A percentile compares a stretch with the other conserved stretches of the same genome.
phyloP scores from a whole-genome alignment of 129 eudicot species.

The Kitagawia praeruptora region DNA sequence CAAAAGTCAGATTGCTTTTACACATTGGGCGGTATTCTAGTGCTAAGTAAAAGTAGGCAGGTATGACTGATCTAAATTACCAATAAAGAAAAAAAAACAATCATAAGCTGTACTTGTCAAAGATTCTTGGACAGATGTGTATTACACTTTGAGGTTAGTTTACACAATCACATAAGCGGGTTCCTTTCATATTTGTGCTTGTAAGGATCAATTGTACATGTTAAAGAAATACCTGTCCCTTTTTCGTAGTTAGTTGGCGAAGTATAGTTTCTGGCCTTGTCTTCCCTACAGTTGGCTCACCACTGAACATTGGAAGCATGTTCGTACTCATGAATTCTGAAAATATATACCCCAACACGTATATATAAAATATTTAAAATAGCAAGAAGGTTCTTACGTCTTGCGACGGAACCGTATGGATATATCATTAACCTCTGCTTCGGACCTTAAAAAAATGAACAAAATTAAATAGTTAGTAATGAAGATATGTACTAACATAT shows the following conservation, averaged over 20 bases:
- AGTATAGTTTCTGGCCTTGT: slow-evolving; percentile 95
- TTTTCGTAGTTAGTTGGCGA: slow-evolving; percentile 92
- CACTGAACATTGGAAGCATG: slow-evolving; percentile 37
- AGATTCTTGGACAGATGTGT: background rate
- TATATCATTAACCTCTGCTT: slow-evolving; percentile 94
- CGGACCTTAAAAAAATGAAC: slow-evolving; percentile 52
- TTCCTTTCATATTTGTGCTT: background rate
- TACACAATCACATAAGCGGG: background rate
- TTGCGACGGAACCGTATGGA: slow-evolving; percentile 74
- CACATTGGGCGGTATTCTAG: background rate
- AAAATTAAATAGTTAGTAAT: slow-evolving; percentile 1
- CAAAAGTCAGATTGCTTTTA: background rate
- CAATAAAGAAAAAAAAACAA: background rate
- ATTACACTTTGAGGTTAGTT: background rate
- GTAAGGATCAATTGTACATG: no score
- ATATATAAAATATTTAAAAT: background rate
- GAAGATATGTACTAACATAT: background rate
- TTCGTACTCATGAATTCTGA: slow-evolving; percentile 12
- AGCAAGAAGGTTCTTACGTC: slow-evolving; percentile 58
- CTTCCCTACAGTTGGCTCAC: slow-evolving; percentile 97
- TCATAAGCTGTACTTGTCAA: background rate
- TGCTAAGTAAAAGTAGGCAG: background rate
- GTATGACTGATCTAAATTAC: background rate
- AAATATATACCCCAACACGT: background rate
- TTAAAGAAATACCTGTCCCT: slow-evolving; percentile 72